These are phyloP conservation scores for Stachybotrys elegans DNA, from an alignment of 2,329 filamentous ascomycete genomes.

Conservation along the genomic window DNA sequence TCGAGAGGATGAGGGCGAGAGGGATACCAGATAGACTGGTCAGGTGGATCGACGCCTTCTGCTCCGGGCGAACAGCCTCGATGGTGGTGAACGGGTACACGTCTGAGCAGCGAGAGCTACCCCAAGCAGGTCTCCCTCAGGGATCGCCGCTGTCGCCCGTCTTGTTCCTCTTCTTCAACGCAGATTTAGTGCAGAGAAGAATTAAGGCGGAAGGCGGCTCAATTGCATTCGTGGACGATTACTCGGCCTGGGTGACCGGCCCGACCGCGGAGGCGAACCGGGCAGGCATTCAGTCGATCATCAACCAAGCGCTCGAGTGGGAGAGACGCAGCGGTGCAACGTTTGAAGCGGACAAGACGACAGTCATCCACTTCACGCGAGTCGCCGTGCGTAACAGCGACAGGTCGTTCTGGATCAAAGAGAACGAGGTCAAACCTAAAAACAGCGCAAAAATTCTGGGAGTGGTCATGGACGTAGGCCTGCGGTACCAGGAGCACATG, in stretches of 20 bases:
- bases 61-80: slow-evolving; percentile 7
- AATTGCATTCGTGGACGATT: slow-evolving; percentile 2
- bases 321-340: slow-evolving; percentile 17
- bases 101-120: neutral
- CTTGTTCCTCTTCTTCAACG: slow-evolving; percentile 1
- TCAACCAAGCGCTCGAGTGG: slow-evolving; percentile 14
- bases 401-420: slow-evolving; percentile 3
- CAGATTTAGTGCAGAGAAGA: neutral
- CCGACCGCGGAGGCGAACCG: slow-evolving; percentile 10
- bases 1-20: slow-evolving; percentile 12
- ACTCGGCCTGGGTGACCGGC: slow-evolving; percentile 9
- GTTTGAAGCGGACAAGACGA: slow-evolving; percentile 19
- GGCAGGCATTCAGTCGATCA: slow-evolving; percentile 14
- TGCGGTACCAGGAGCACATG: slow-evolving; percentile 1
- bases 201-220: slow-evolving; percentile 1
- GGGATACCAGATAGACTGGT: slow-evolving; percentile 13
- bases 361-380: slow-evolving; percentile 12
- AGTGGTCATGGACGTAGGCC: slow-evolving; percentile 12
- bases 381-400: neutral
- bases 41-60: slow-evolving; percentile 15
- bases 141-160: neutral
- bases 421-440: neutral
- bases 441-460: slow-evolving; percentile 10
- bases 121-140: neutral
- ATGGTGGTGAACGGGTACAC: slow-evolving; percentile 1